Percentiles rank a stretch among this genome's conserved stretches.
Conservation (phyloP, 768 basidiomycete genomes). For the Saitozyma podzolica region DNA sequence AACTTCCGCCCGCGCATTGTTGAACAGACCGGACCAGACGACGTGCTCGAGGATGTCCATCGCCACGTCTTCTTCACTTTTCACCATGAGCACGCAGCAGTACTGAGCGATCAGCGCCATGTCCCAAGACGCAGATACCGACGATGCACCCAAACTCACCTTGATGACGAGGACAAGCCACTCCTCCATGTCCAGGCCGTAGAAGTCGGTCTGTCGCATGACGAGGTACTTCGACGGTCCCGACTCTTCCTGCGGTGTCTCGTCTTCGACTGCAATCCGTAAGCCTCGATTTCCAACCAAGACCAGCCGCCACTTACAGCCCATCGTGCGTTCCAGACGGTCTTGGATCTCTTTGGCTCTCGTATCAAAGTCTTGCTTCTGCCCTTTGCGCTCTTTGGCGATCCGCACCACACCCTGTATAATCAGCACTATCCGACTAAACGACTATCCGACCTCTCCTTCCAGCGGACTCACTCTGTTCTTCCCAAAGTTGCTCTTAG, state of each 20-base stretch:
- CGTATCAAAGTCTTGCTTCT: constrained; percentile 36
- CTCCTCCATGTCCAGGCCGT: constrained; percentile 76
- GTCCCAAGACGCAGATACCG: not conserved
- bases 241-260: constrained; percentile 16
- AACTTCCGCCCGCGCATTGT: constrained; percentile 68
- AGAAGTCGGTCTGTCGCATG: constrained; percentile 66
- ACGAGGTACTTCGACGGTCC: constrained; percentile 44
- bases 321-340: constrained; percentile 49
- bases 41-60: constrained; percentile 50
- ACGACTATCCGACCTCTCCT: not conserved
- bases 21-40: constrained; percentile 29
- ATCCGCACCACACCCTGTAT: constrained; percentile 29
- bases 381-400: constrained; percentile 18
- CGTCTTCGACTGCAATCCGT: constrained; percentile 27
- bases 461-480: constrained; percentile 62
- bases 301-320: constrained; percentile 27
- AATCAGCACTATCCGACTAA: not conserved
- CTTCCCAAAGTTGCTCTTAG: constrained; percentile 75
- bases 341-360: constrained; percentile 52
- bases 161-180: constrained; percentile 86
- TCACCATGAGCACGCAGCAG: constrained; percentile 49
- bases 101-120: constrained; percentile 30
- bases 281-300: constrained; percentile 1
- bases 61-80: constrained; percentile 48
- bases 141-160: constrained; percentile 56